phyloP scores from a whole-genome alignment of 2,329 filamentous ascomycete species.

The Parascedosporium putredinis region DNA sequence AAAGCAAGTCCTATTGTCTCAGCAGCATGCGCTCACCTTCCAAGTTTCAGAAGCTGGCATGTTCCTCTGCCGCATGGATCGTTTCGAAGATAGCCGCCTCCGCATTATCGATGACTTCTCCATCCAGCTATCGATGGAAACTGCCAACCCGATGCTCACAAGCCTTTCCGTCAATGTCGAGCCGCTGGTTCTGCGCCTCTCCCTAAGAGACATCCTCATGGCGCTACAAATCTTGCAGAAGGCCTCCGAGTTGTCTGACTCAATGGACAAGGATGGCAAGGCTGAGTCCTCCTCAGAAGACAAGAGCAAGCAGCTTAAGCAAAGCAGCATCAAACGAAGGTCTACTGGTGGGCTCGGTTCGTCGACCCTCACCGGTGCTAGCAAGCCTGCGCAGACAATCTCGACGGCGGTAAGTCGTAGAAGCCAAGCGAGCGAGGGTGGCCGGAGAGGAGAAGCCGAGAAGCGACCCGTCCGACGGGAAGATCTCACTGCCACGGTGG shows the following conservation, averaged over 20 bases:
- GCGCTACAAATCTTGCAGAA: conserved; percentile 87
- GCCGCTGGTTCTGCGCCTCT: conserved; percentile 80
- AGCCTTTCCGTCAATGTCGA: conserved; percentile 84
- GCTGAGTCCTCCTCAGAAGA: conserved; percentile 31
- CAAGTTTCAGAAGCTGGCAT: conserved; percentile 93
- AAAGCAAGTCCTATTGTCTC: conserved; percentile 84
- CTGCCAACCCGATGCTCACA: conserved; percentile 49
- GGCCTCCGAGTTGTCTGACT: conserved; percentile 75
- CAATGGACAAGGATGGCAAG: conserved; percentile 35
- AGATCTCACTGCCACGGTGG: conserved; percentile 74
- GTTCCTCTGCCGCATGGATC: conserved; percentile 98
- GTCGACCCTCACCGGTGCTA: conserved; percentile 33
- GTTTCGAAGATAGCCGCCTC: conserved; percentile 80
- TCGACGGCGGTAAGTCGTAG: conserved; percentile 3
- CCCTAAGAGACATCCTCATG: conserved; percentile 86
- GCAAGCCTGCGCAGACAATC: conserved; percentile 21
- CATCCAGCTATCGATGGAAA: conserved; percentile 78
- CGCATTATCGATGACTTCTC: conserved; percentile 97
- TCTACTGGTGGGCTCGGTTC: conserved; percentile 45
- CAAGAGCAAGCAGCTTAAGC: conserved; percentile 44
- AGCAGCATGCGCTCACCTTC: conserved; percentile 87
- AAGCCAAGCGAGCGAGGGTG: conserved; percentile 13
- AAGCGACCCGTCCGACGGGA: conserved; percentile 39
- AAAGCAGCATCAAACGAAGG: conserved; percentile 39
- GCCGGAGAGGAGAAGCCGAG: conserved; percentile 14